Conservation (phyloP, 805 yeast species). For the Barnettozyma botsteinii region DNA sequence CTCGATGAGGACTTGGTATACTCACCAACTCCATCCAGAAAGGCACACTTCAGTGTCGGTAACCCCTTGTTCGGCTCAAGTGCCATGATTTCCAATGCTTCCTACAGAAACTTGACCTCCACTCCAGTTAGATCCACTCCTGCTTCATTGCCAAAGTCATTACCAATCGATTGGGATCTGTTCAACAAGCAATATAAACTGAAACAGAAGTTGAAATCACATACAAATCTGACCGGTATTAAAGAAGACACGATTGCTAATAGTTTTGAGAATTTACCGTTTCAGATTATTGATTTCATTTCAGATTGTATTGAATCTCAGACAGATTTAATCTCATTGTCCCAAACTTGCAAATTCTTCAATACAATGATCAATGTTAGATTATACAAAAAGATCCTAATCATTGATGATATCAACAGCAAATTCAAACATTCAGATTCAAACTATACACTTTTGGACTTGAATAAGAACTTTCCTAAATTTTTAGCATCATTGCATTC, state of each 20-base stretch:
- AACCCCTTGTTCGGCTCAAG: background rate
- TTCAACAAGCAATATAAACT: constrained; percentile 24
- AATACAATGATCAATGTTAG: constrained; percentile 23
- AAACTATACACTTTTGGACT: constrained; percentile 21
- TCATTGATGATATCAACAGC: constrained; percentile 22
- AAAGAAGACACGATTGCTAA: constrained; percentile 10
- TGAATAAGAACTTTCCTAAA: constrained; percentile 21
- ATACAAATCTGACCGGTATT: constrained; percentile 2
- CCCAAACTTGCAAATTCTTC: constrained; percentile 24
- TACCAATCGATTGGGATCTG: constrained; percentile 27
- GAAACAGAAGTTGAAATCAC: constrained; percentile 17
- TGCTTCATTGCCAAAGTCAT: constrained; percentile 22
- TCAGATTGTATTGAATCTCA: constrained; percentile 25
- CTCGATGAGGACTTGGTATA: constrained; percentile 14
- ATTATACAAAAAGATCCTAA: constrained; percentile 22
- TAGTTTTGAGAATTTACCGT: constrained; percentile 26
- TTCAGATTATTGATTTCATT: constrained; percentile 25
- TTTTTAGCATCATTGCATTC: constrained; percentile 25
- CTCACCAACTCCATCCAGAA: background rate
- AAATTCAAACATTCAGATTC: constrained; percentile 20
- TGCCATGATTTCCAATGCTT: background rate
- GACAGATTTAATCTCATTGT: constrained; percentile 22
- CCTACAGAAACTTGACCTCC: constrained; percentile 23
- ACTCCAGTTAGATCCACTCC: constrained; percentile 23
- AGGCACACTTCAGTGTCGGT: constrained; percentile 3